Evolutionary conservation across 2,329 filamentous ascomycete species (phyloP), one percentile per base, ranked within the genome.

Genomic region (Ceratocystis colombiana): DNA sequence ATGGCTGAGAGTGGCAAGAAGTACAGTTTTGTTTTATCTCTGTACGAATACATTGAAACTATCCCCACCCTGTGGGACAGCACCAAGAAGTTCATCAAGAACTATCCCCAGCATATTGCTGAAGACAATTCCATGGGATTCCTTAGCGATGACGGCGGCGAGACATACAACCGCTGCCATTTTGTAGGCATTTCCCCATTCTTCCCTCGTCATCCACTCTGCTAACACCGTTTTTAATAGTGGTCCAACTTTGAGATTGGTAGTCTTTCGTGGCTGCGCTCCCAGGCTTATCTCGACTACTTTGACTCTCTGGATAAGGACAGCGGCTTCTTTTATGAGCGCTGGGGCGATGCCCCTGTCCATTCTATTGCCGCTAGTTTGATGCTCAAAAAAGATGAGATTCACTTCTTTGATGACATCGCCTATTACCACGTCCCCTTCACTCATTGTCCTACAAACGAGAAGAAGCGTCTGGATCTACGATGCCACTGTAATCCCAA

Each of bases 171-270:
- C 79, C 86, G 92, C 75, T 99, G 94, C 79, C 94, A 99, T 76
- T 96, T 99, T 76, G 89, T 93, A 83, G 77, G 88, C 6, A 7
- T 46, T 25, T 48, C 20, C n/a, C 53, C 25, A 12, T 22, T n/a
- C 22, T 28, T n/a, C 55, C 8, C 17, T 44, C 7, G 55, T 12
- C 28, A 8, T n/a, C 53, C 3, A 20, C 61, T 22, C 20, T 41
- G 46, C 63, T 68, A 68, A 68, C 61, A 8, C 37, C 37, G 48
- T 44, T 46, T 17, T 69, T 6, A 68, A 93, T 68, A 93, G 89
- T 99, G 94, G 94, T 97, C 93, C 73, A 99, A 99, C 80, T 99
- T 99, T 71, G 94, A 99, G 76, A 88, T 99, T 71, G 94, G 93
- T 70, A 95, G 88, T 77, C 82, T 99, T 48, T 84, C 95, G 73